A percentile compares a stretch with the other conserved stretches of the same genome.
Conservation (phyloP, 306 rosid species). For the Trifolium dubium region DNA sequence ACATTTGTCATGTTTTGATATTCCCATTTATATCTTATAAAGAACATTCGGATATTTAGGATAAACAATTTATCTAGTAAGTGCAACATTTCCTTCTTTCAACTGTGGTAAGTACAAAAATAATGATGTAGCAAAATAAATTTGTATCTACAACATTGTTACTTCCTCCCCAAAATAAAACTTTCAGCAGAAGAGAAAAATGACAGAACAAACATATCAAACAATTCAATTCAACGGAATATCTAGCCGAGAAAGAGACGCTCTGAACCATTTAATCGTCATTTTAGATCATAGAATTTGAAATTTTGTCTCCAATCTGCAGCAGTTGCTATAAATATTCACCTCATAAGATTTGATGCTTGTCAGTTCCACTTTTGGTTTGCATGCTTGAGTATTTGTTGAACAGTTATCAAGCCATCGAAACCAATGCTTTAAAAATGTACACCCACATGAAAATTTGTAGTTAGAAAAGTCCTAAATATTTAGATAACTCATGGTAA, state of each 20-base stretch:
- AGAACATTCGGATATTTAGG: conserved; percentile 3
- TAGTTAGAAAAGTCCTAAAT: conserved; percentile 40
- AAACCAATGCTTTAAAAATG: conserved; percentile 37
- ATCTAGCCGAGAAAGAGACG: conserved; percentile 27
- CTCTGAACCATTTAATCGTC: conserved; percentile 31
- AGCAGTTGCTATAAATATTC: conserved; percentile 38
- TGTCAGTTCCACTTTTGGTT: conserved; percentile 31
- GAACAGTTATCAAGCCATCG: conserved; percentile 40
- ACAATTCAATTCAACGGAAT: conserved; percentile 17
- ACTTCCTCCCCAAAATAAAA: conserved; percentile 36
- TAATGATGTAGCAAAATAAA: conserved; percentile 11
- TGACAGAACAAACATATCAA: conserved; percentile 31
- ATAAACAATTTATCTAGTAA: conserved; percentile 25
- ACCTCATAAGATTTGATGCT: conserved; percentile 21
- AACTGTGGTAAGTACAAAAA: conserved; percentile 5
- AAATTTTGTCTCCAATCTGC: conserved; percentile 36
- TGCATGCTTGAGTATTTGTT: conserved; percentile 28
- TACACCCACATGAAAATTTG: conserved; percentile 41
- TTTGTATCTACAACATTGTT: conserved; percentile 48
- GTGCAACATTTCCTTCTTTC: conserved; percentile 29
- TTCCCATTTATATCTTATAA: background rate
- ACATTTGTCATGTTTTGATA: background rate
- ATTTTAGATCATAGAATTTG: conserved; percentile 21
- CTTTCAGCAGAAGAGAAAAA: conserved; percentile 25
- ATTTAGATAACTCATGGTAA: conserved; percentile 58